Evolutionary conservation across 345 rosid genomes (phyloP), one percentile per base, ranked within the genome.

Genomic region (Melastoma malabathricum): DNA sequence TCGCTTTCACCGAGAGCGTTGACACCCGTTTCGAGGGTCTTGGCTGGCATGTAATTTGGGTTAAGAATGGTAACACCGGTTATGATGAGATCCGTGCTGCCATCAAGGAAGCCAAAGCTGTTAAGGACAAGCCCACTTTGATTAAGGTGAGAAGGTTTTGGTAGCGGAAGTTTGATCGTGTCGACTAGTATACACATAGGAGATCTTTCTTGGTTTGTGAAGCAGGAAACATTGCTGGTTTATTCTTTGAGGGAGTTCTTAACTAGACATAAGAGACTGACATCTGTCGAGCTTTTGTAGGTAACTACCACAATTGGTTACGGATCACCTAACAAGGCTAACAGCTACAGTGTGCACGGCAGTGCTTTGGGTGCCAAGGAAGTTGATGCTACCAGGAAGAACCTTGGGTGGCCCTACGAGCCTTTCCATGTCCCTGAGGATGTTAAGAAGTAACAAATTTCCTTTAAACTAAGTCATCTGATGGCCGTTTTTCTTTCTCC

Each of bases 41-140:
- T 56, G 99, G 99, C 27, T 93, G 99, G 99, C 97, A 93, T 58
- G 97, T 93, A 45, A 88, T 93, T 62, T 85, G 95, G 99, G 99
- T 93, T 69, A 88, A 93, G 86, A 88, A 88, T 60, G 99, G 99
- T 59, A 88, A 93, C 83, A 88, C 76, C 50, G 97, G 99, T 46
- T 93, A 88, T 60, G 97, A 88, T 62, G 97, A 88, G n/a, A 88
- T 93, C 52, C 90, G 99, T 52, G 94, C 97, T 68, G 99, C 99
- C 62, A 85, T 93, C 48, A 81, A 85, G 82, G 97, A 93, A 73
- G 99, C 99, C 46, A 93, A 93, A 75, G 63, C 97, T 50, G 95
- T 93, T 34, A 93, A 64, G 47, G 97, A 93, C 75, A 93, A 81
- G 57, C 99, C 99, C 27, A 83, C 90, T 55, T 50, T 83, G 78